These are phyloP conservation scores for Cladosporium austrohemisphaericum DNA, from an alignment of 2,329 filamentous ascomycete species.

Conservation along the genomic window DNA sequence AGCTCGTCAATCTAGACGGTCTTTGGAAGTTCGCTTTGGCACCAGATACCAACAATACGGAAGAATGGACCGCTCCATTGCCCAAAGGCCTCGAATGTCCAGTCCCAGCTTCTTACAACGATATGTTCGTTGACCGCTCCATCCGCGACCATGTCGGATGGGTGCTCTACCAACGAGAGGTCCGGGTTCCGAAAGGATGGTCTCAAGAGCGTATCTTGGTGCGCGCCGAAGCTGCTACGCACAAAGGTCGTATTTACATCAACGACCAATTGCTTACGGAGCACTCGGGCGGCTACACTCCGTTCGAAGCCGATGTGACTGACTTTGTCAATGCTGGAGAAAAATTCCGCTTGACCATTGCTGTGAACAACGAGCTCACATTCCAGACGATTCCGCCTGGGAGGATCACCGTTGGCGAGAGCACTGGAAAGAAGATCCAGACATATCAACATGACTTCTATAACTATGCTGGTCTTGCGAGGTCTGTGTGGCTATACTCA, in stretches of 20 bases:
- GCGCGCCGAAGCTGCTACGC: constrained; percentile 9
- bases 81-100: constrained; percentile 7
- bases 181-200: constrained; percentile 9
- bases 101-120: constrained; percentile 10
- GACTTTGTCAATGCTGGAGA: constrained; percentile 3
- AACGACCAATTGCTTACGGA: constrained; percentile 6
- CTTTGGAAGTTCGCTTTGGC: constrained; percentile 10
- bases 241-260: constrained; percentile 9
- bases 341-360: constrained; percentile 12
- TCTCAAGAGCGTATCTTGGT: constrained; percentile 5
- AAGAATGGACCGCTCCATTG: neutral
- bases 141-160: constrained; percentile 14
- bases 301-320: constrained; percentile 9
- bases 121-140: constrained; percentile 8
- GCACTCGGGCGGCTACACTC: constrained; percentile 9
- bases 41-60: neutral
- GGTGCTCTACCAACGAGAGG: constrained; percentile 9
- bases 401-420: neutral
- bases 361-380: constrained; percentile 10
- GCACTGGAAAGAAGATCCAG: constrained; percentile 2
- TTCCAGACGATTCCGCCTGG: constrained; percentile 11
- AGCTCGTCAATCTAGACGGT: constrained; percentile 13
- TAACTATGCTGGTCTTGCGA: constrained; percentile 10
- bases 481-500: constrained; percentile 13
- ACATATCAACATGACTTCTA: constrained; percentile 13